These are phyloP conservation scores for Spergularia azorica DNA, from an alignment of 179 eudicot species.

Conservation along the genomic window DNA sequence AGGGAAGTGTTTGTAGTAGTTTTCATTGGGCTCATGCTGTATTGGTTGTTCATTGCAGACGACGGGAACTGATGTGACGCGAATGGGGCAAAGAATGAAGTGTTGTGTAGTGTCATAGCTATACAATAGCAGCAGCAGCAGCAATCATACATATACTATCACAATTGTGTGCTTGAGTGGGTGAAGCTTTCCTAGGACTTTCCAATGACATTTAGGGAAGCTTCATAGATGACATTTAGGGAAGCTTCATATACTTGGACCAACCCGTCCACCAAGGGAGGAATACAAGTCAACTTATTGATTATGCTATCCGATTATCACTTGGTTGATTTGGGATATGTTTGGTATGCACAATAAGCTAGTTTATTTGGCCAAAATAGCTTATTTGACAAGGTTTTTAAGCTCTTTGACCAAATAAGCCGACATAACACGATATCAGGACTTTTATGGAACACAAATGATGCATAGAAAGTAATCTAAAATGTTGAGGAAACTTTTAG, in stretches of 20 bases:
- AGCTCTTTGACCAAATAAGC: no score
- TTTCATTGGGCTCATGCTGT: slow-evolving; percentile 14
- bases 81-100: slow-evolving; percentile 16
- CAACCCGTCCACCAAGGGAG: slow-evolving; percentile 39
- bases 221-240: slow-evolving; percentile 38
- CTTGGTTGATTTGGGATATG: no score
- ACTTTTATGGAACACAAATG: no score
- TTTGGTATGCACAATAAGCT: no score
- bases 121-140: slow-evolving; percentile 2
- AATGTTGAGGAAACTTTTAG: no score
- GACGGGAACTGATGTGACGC: neutral
- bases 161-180: neutral
- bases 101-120: slow-evolving; percentile 22
- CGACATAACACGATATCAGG: no score
- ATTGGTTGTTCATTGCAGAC: slow-evolving; percentile 10
- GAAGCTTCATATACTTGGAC: slow-evolving; percentile 23
- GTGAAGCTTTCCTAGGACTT: slow-evolving; percentile 39
- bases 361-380: no score
- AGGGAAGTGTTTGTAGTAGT: slow-evolving; percentile 28
- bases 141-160: slow-evolving; percentile 26
- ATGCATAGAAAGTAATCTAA: no score
- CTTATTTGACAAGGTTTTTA: no score
- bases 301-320: no score
- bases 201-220: slow-evolving; percentile 42
- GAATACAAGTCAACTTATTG: slow-evolving; percentile 38